Conservation (phyloP, 2,329 filamentous ascomycete genomes). For the Conoideocrella luteorostrata region DNA sequence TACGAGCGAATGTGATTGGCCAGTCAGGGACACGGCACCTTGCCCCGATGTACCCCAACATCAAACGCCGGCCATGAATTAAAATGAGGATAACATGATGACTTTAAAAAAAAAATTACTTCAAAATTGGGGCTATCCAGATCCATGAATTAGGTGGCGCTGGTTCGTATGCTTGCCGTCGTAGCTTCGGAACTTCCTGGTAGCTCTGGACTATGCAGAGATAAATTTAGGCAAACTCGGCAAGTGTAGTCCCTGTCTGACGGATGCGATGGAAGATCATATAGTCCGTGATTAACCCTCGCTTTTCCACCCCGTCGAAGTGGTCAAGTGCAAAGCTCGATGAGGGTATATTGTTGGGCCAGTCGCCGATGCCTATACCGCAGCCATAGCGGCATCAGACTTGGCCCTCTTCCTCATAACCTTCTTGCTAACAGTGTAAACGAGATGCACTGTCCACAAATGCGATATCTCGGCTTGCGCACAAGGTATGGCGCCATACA, state of each 20-base stretch:
- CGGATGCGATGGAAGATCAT: no score
- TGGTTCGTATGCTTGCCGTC: no score
- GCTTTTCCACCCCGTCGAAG: no score
- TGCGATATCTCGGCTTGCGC: conserved; percentile 63
- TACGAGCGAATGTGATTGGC: background rate
- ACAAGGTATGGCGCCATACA: conserved; percentile 62
- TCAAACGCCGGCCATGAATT: background rate
- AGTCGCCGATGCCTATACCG: background rate
- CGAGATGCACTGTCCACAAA: conserved; percentile 62
- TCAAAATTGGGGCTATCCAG: background rate
- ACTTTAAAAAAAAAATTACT: background rate
- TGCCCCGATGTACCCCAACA: background rate
- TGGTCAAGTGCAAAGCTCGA: background rate
- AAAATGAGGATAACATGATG: background rate
- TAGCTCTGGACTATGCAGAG: no score
- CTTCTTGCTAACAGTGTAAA: conserved; percentile 69
- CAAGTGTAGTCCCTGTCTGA: no score
- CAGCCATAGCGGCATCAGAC: conserved; percentile 15
- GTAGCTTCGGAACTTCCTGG: no score
- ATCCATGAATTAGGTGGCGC: no score
- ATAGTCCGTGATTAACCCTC: no score
- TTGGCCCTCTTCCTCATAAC: conserved; percentile 47
- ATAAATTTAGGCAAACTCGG: no score
- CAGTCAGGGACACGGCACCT: background rate
- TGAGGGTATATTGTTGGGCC: background rate